Conservation (phyloP, 2,329 filamentous ascomycete species). For the Dactylellina leptospora region DNA sequence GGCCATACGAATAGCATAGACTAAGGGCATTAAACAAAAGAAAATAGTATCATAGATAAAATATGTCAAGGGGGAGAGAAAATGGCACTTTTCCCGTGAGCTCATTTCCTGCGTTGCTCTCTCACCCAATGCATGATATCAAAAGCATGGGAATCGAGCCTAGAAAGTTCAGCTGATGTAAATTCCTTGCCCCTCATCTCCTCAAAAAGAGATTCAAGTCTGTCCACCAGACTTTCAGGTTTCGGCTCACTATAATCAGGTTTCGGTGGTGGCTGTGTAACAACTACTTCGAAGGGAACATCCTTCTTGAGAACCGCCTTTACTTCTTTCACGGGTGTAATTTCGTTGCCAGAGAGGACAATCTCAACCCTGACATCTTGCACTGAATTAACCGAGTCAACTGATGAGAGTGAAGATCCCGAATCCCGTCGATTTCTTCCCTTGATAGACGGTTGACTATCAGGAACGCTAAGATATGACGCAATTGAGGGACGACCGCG, state of each 20-base stretch:
- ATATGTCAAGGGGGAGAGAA: neutral
- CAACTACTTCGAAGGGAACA: slow-evolving; percentile 19
- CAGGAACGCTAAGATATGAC: slow-evolving; percentile 48
- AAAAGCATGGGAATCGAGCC: slow-evolving; percentile 31
- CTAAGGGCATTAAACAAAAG: neutral
- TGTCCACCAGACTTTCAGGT: slow-evolving; percentile 17
- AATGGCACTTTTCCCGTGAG: slow-evolving; percentile 6
- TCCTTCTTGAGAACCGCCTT: neutral
- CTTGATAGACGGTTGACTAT: slow-evolving; percentile 30
- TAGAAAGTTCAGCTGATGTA: slow-evolving; percentile 26
- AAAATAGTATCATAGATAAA: neutral
- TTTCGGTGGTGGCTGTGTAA: slow-evolving; percentile 1
- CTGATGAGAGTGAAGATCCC: too few relatives aligned
- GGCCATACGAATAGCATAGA: neutral
- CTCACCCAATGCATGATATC: slow-evolving; percentile 51
- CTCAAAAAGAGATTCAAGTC: slow-evolving; percentile 31
- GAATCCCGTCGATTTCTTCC: slow-evolving; percentile 6
- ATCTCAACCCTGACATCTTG: slow-evolving; percentile 24
- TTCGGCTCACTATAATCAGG: neutral
- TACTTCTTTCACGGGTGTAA: slow-evolving; percentile 11
- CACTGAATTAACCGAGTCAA: slow-evolving; percentile 22
- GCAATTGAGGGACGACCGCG: slow-evolving; percentile 27
- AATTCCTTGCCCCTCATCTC: slow-evolving; percentile 36
- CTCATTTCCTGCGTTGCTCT: slow-evolving; percentile 22
- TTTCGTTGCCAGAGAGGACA: neutral